Base-by-base conservation (phyloP, 179 eudicot species). In the Dionaea muscipula region DNA sequence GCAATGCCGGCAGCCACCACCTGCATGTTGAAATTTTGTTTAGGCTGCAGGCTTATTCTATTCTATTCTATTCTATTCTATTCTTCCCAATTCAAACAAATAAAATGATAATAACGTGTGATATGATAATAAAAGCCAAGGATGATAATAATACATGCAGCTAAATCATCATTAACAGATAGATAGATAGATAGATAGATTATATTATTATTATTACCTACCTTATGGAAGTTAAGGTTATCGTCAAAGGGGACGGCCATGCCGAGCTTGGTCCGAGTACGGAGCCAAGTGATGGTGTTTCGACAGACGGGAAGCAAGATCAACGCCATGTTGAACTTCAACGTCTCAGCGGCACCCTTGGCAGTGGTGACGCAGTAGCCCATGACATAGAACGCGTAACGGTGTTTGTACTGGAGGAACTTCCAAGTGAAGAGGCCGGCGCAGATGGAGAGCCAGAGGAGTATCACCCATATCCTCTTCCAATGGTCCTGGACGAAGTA, bases 161-260 rank as follows among this genome's bases (percentile, higher is more conserved):
- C n/a, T n/a, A n/a, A n/a, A n/a, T n/a, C n/a, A n/a, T n/a, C n/a
- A n/a, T n/a, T n/a, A n/a, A n/a, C n/a, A n/a, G n/a, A n/a, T n/a
- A n/a, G n/a, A n/a, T n/a, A n/a, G n/a, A n/a, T n/a, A n/a, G n/a
- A n/a, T n/a, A n/a, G n/a, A n/a, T n/a, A n/a, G n/a, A n/a, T 31
- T 31, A 31, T 31, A 4, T 31, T 28, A 4, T 31, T 31, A 31
- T 31, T 31, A 20, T 13, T 4, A 31, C 20, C 7, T 49, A 59
- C 80, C 66, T 81, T 81, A 49, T 81, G 83, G 41, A 81, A 81
- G 60, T 81, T 81, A 51, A 81, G 70, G 65, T 81, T 81, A 24
- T 81, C 86, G 21, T 81, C 80, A 24, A 81, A 81, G 19, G 86
- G 86, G 7, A 81, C 71, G 1, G 74, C 65, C 47, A 57, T 41